A percentile compares a stretch with the other conserved stretches of the same genome.
Evolutionary conservation across 495 filamentous ascomycete genomes (phyloP).

Genomic region (Penicillium atrosanguineum): DNA sequence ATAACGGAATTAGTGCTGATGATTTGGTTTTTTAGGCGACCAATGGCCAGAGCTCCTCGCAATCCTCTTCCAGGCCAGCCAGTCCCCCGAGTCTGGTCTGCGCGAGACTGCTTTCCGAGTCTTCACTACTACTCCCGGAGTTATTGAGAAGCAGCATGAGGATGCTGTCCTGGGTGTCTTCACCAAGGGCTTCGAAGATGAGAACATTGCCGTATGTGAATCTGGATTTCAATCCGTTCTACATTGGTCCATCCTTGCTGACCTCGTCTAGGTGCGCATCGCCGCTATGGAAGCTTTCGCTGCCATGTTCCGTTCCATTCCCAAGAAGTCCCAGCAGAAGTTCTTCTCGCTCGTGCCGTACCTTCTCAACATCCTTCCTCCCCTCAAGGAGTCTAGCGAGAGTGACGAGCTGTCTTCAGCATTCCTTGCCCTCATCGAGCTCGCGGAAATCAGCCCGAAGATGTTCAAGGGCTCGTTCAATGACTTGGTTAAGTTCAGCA

Average conservation of each 20-base stretch:
- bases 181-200: constrained; percentile 86
- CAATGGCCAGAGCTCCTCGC: constrained; percentile 89
- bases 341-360: constrained; percentile 84
- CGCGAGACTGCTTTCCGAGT: constrained; percentile 91
- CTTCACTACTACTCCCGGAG: constrained; percentile 89
- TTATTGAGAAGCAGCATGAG: constrained; percentile 95
- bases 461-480: constrained; percentile 96
- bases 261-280: constrained; percentile 64
- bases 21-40: constrained; percentile 53
- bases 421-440: constrained; percentile 84
- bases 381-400: constrained; percentile 85
- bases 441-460: constrained; percentile 85
- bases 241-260: constrained; percentile 1
- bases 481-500: constrained; percentile 85
- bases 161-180: constrained; percentile 82
- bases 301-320: constrained; percentile 86
- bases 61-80: constrained; percentile 82
- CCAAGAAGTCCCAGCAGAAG: constrained; percentile 80
- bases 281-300: constrained; percentile 96
- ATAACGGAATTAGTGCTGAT: constrained; percentile 18
- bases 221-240: background rate
- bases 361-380: constrained; percentile 87
- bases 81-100: constrained; percentile 73
- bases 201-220: constrained; percentile 65
- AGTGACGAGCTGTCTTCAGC: constrained; percentile 87